Base-by-base conservation (phyloP, 148 eudicot genomes). In the Heliamphora exappendiculata region DNA sequence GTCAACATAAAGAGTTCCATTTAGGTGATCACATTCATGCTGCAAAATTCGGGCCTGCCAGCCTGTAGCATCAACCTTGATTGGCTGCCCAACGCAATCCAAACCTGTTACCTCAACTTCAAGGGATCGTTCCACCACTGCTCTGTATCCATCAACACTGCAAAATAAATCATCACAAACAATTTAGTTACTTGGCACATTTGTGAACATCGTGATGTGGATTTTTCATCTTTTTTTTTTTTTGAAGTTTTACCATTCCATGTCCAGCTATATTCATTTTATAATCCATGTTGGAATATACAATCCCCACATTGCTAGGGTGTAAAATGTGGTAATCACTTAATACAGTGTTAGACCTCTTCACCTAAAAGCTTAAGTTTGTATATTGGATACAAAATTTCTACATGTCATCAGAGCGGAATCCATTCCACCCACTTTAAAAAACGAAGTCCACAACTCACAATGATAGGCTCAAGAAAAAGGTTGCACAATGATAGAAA, bases 11-110 rank as follows among this genome's bases (percentile, higher is more conserved):
- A 95, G 85, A 31, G 93, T 92, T 77, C 99, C 97, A 2, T 91
- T 91, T 75, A 95, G 76, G 83, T 95, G 99, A 81, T 95, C 99
- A 71, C 96, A 95, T 68, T 95, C 96, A 41, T 95, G 99, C 80
- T 95, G 99, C 44, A 95, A 92, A 59, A 95, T 95, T 11, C 99
- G 90, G 3, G 99, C 99, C 78, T 95, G 96, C 99, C 99, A 95
- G 24, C 99, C 97, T 54, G 88, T 85, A 69, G 99, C 97, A 60
- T 91, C 67, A 22, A 95, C 86, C 83, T 87, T 93, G 26, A 89
- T 74, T 7, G 96, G 90, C 73, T 89, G 82, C 20, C 99, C 99
- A 51, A 80, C 31, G 51, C 91, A 88, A 78, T 89, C 93, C 63
- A 91, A 74, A 65, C 97, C 99, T 1, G 82, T 89, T 73, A 95